Evolutionary conservation across 2,329 filamentous ascomycete genomes (phyloP).

Genomic region (Colletotrichum sp.): DNA sequence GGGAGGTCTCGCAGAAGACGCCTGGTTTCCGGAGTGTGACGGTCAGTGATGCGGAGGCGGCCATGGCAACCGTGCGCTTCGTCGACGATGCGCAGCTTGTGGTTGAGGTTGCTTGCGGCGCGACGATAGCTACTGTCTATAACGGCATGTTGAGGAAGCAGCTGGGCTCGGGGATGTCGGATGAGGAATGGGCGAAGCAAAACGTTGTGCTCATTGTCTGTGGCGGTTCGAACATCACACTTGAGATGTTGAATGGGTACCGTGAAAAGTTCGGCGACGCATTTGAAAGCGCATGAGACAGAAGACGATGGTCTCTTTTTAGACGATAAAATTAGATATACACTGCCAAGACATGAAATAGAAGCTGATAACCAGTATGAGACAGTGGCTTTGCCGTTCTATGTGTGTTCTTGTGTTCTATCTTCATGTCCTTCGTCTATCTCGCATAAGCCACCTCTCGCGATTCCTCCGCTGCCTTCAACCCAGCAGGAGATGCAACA

Average conservation of each 20-base stretch:
- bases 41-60: conserved; percentile 78
- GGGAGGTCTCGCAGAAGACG: conserved; percentile 58
- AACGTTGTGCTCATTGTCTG: conserved; percentile 87
- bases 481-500: neutral
- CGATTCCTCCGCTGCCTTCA: neutral
- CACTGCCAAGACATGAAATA: neutral
- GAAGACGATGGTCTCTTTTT: neutral
- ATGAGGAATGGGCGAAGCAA: conserved; percentile 66
- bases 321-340: neutral
- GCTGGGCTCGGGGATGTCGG: conserved; percentile 56
- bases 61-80: conserved; percentile 75
- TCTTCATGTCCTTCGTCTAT: neutral
- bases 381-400: neutral
- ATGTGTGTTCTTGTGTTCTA: neutral
- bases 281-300: neutral
- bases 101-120: conserved; percentile 86
- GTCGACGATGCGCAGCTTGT: conserved; percentile 82
- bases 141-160: conserved; percentile 65
- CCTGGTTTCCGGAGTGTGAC: conserved; percentile 60
- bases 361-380: neutral
- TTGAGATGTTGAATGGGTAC: conserved; percentile 66
- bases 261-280: conserved; percentile 44
- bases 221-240: conserved; percentile 73
- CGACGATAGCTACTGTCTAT: conserved; percentile 74
- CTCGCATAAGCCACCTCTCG: conserved; percentile 10